Evolutionary conservation across 2,329 filamentous ascomycete genomes (phyloP).

Genomic region (Parafenestella ontariensis): DNA sequence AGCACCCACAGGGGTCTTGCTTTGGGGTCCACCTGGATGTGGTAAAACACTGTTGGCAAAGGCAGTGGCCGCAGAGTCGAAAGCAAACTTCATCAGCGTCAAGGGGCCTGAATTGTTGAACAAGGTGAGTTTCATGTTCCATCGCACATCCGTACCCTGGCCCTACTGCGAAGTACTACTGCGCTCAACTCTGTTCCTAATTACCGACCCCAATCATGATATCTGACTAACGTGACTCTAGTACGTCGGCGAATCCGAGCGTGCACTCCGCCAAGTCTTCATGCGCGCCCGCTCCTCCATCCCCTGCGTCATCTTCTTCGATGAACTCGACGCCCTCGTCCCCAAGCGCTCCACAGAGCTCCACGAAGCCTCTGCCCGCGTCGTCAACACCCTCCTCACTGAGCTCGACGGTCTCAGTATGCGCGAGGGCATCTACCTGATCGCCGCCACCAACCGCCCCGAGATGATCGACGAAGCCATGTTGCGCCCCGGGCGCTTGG

Average conservation of each 20-base stretch:
- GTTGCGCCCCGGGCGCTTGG: constrained; percentile 87
- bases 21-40: constrained; percentile 96
- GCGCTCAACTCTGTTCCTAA: too few species aligned
- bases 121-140: constrained; percentile 61
- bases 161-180: neutral
- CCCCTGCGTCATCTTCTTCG: constrained; percentile 97
- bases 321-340: constrained; percentile 93
- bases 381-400: constrained; percentile 94
- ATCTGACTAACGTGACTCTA: constrained; percentile 17
- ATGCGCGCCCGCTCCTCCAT: constrained; percentile 82
- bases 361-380: constrained; percentile 82
- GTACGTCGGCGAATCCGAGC: constrained; percentile 95
- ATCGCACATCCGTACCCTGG: neutral
- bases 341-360: constrained; percentile 78
- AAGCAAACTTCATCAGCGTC: constrained; percentile 97
- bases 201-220: neutral
- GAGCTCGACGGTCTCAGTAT: constrained; percentile 87
- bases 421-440: constrained; percentile 87
- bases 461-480: constrained; percentile 98
- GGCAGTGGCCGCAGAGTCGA: constrained; percentile 92
- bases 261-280: constrained; percentile 91
- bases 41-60: constrained; percentile 97
- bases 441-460: constrained; percentile 92
- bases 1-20: constrained; percentile 83
- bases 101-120: constrained; percentile 96